A percentile compares a stretch with the other conserved stretches of the same genome.
These are phyloP conservation scores for Penicillium atrosanguineum DNA, from an alignment of 495 filamentous ascomycete genomes.

Conservation along the genomic window DNA sequence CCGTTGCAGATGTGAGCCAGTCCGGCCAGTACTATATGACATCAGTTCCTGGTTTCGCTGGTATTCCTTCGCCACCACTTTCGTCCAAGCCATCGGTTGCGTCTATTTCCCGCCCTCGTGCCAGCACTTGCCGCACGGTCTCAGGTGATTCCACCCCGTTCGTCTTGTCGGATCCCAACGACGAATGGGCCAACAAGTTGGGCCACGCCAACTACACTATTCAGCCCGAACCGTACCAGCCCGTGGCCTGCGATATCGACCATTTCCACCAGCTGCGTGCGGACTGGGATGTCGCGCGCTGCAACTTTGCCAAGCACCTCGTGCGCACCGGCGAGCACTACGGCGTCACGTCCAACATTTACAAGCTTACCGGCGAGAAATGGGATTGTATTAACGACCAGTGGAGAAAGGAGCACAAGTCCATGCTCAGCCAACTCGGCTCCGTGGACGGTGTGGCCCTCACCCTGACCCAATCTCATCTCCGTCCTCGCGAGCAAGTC, in stretches of 20 bases:
- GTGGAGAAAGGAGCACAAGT: constrained; percentile 67
- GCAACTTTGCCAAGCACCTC: constrained; percentile 80
- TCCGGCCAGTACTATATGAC: constrained; percentile 30
- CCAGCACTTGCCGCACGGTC: constrained; percentile 48
- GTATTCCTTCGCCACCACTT: constrained; percentile 69
- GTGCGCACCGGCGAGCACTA: constrained; percentile 85
- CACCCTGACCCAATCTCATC: constrained; percentile 44
- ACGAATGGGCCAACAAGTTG: constrained; percentile 78
- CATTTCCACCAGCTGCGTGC: constrained; percentile 65
- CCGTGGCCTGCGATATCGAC: constrained; percentile 55
- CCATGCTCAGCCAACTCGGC: constrained; percentile 50
- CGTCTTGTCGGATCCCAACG: constrained; percentile 60
- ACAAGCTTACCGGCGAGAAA: constrained; percentile 76
- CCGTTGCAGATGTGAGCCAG: constrained; percentile 52
- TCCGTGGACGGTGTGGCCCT: constrained; percentile 32
- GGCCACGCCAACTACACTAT: constrained; percentile 94
- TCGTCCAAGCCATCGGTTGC: constrained; percentile 76
- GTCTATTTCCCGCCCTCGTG: constrained; percentile 60
- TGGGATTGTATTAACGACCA: constrained; percentile 72
- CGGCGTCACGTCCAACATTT: constrained; percentile 78
- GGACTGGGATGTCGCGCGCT: constrained; percentile 77
- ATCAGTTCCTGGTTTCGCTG: constrained; percentile 45
- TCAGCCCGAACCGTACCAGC: constrained; percentile 73
- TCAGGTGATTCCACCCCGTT: constrained; percentile 58
- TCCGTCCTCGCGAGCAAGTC: constrained; percentile 44